Evolutionary conservation across 257 asterid genomes (phyloP).

Genomic region (Solanum pimpinellifolium): DNA sequence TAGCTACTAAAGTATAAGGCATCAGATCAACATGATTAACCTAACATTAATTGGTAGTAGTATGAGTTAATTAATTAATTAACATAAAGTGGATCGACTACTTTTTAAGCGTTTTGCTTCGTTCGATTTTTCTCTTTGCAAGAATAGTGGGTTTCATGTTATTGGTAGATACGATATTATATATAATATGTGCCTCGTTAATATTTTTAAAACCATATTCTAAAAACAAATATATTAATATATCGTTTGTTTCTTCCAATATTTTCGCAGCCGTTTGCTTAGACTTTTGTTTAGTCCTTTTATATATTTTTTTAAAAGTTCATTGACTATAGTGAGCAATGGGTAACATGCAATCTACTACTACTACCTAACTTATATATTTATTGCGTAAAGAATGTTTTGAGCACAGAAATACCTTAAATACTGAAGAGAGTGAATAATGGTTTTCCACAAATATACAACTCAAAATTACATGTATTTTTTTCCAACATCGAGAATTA

Average conservation of each 20-base stretch:
- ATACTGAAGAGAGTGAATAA: neutral
- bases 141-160: constrained; percentile 50
- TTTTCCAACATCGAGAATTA: neutral
- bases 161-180: constrained; percentile 23
- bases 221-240: neutral
- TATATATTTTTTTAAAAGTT: neutral
- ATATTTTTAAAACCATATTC: neutral
- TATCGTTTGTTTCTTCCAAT: neutral
- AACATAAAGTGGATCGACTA: neutral
- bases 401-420: neutral
- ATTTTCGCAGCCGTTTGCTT: neutral
- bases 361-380: neutral
- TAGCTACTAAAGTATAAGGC: neutral
- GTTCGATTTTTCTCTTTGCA: constrained; percentile 6
- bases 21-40: constrained; percentile 17
- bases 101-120: constrained; percentile 2
- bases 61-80: neutral
- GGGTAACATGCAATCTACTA: neutral
- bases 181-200: neutral
- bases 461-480: neutral
- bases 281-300: neutral
- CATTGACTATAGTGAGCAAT: neutral
- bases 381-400: neutral
- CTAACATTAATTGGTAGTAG: neutral
- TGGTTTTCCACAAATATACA: neutral